Percentiles rank a stretch among this genome's conserved stretches.
Conservation (phyloP, 176 grass and related monocot genomes). For the Avena sativa region DNA sequence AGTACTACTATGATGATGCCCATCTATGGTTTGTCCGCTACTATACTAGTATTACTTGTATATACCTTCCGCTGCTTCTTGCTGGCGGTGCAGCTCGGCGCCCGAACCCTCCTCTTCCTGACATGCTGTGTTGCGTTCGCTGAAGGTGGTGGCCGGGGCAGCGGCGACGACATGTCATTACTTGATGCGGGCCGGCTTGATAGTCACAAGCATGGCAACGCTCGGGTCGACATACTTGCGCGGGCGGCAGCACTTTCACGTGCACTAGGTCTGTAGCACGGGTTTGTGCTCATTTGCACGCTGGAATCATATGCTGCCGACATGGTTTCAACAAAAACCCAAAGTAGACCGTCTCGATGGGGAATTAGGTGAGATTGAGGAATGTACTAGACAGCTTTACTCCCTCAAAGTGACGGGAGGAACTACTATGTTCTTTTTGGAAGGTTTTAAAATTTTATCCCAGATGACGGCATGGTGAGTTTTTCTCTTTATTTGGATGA, state of each 20-base stretch:
- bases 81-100: neutral
- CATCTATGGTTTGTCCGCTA: neutral
- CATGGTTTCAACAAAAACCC: no score
- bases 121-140: neutral
- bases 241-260: conserved; percentile 14
- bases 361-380: no score
- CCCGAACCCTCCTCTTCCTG: neutral
- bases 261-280: no score
- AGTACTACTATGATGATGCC: no score
- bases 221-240: conserved; percentile 52
- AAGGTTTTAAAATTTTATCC: neutral
- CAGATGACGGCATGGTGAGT: neutral
- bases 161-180: neutral
- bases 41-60: neutral
- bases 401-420: no score
- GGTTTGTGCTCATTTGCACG: no score
- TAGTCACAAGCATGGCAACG: conserved; percentile 34
- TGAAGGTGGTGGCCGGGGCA: neutral
- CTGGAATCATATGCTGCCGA: no score
- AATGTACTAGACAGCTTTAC: no score
- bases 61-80: neutral
- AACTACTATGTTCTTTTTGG: neutral
- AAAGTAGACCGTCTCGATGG: no score
- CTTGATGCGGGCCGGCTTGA: neutral
- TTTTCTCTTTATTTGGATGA: neutral